phyloP scores from a whole-genome alignment of 2,329 filamentous ascomycete genomes.

The Trichoderma pleuroti region DNA sequence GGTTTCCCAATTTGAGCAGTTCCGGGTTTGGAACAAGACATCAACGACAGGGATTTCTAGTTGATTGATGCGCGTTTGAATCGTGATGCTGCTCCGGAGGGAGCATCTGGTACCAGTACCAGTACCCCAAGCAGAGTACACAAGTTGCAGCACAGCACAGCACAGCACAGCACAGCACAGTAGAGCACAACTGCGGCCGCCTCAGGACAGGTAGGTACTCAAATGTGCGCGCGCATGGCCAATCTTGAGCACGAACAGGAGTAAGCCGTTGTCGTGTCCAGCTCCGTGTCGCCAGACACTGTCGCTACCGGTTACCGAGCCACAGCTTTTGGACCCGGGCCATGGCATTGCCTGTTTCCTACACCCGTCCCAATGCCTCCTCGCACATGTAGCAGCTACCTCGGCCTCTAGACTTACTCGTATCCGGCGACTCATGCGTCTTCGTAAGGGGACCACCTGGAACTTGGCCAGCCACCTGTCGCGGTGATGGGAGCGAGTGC shows the following conservation, averaged over 20 bases:
- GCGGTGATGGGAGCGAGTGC: background rate
- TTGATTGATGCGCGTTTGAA: background rate
- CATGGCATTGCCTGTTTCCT: background rate
- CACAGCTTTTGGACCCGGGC: background rate
- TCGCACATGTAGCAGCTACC: constrained; percentile 1
- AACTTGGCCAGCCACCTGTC: constrained; percentile 9
- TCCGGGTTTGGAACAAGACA: constrained; percentile 17
- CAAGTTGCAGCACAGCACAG: background rate
- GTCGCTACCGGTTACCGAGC: background rate
- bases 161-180: too few relatives aligned
- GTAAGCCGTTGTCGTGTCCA: background rate
- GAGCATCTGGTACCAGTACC: background rate
- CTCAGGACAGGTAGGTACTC: background rate
- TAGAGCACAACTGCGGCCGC: background rate
- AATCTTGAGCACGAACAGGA: constrained; percentile 6
- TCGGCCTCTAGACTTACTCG: constrained; percentile 6
- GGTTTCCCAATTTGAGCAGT: constrained; percentile 24
- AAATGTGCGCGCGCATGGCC: background rate
- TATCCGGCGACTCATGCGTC: constrained; percentile 13
- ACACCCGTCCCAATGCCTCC: background rate
- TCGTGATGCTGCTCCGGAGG: background rate
- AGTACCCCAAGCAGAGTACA: background rate
- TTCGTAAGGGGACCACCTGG: background rate
- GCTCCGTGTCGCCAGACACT: background rate
- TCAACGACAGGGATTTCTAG: constrained; percentile 16